Percentiles rank a stretch among this genome's conserved stretches.
phyloP scores from a whole-genome alignment of 306 rosid genomes.

The Castanopsis chinensis region DNA sequence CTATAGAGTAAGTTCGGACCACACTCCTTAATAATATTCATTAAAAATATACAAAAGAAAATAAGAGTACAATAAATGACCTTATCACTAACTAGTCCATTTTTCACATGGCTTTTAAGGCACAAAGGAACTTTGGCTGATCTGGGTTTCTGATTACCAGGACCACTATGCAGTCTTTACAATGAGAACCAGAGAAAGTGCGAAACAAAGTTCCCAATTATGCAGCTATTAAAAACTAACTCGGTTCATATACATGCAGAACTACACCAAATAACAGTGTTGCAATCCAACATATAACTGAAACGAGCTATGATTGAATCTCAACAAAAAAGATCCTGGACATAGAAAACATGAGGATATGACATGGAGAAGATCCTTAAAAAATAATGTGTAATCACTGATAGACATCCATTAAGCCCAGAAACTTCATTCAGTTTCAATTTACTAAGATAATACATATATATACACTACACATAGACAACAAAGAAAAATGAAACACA shows the following conservation, averaged over 20 bases:
- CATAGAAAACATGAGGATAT: neutral
- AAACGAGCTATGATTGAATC: neutral
- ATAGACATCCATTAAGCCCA: neutral
- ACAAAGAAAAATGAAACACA: conserved; percentile 13
- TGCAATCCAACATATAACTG: neutral
- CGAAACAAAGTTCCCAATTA: neutral
- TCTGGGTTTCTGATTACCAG: neutral
- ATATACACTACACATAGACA: conserved; percentile 12
- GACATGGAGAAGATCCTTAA: neutral
- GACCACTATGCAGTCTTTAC: neutral
- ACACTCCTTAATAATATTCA: no score
- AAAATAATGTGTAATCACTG: neutral
- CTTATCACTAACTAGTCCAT: conserved; percentile 8
- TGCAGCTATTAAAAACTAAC: neutral
- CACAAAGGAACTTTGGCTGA: neutral
- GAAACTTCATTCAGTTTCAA: conserved; percentile 23
- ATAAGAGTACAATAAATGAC: neutral
- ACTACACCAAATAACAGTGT: no score
- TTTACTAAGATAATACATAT: conserved; percentile 29
- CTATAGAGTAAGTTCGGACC: no score
- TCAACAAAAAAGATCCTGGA: neutral
- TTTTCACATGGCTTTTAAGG: conserved; percentile 32
- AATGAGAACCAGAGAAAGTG: neutral
- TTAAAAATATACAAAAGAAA: neutral
- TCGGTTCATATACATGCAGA: neutral